Evolutionary conservation across 257 asterid species (phyloP).

Genomic region (Oldenlandia corymbosa): DNA sequence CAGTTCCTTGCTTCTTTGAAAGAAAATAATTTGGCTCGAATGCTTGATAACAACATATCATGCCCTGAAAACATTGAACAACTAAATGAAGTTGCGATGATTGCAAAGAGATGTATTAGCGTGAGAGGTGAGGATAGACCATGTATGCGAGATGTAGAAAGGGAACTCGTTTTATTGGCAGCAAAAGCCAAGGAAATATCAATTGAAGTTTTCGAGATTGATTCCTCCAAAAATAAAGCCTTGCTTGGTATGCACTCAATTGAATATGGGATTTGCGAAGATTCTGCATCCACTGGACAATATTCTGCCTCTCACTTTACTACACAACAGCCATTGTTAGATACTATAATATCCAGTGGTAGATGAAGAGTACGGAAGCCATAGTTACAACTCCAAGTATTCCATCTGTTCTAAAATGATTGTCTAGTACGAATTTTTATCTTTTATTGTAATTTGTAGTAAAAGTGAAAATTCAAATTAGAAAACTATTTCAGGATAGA

Average conservation of each 20-base stretch:
- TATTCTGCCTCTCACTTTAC: not conserved
- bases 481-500: too few species aligned
- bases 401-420: too few species aligned
- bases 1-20: conserved; percentile 18
- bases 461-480: too few species aligned
- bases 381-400: too few species aligned
- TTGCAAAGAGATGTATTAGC: conserved; percentile 26
- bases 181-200: not conserved
- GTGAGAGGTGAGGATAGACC: conserved; percentile 24
- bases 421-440: too few species aligned
- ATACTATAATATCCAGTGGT: too few species aligned
- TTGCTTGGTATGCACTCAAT: not conserved
- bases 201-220: not conserved
- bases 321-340: too few species aligned
- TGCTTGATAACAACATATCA: conserved; percentile 21
- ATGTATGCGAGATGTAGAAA: conserved; percentile 25
- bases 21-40: not conserved
- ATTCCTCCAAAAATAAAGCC: not conserved
- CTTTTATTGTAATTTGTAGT: too few species aligned
- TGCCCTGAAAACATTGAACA: conserved; percentile 11
- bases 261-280: too few species aligned
- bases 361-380: too few species aligned
- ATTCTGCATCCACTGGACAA: not conserved
- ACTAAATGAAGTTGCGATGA: conserved; percentile 13
- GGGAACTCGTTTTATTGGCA: conserved; percentile 2